A percentile compares a stretch with the other conserved stretches of the same genome.
These are phyloP conservation scores for Hyaloscypha bicolor DNA, from an alignment of 495 filamentous ascomycete genomes.

Conservation along the genomic window DNA sequence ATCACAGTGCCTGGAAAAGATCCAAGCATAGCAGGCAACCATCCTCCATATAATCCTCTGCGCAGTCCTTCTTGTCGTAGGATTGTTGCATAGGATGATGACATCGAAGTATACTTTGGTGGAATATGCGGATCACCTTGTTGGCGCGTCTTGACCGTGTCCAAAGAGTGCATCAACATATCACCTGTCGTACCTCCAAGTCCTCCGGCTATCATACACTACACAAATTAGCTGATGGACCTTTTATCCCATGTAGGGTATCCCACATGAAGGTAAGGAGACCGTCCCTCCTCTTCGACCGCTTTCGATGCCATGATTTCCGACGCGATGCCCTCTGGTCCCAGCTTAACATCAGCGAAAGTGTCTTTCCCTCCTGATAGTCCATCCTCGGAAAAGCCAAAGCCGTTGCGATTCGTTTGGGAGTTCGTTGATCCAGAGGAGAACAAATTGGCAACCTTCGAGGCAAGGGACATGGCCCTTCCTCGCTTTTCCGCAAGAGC, in stretches of 20 bases:
- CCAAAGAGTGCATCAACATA: conserved; percentile 98
- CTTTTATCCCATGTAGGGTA: conserved; percentile 12
- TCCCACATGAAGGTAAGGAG: conserved; percentile 68
- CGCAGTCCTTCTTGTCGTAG: conserved; percentile 87
- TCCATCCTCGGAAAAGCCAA: conserved; percentile 36
- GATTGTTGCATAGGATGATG: conserved; percentile 87
- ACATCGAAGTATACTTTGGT: conserved; percentile 87
- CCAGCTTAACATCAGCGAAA: conserved; percentile 25
- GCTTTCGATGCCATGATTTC: conserved; percentile 39
- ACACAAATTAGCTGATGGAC: conserved; percentile 26
- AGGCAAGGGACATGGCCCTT: conserved; percentile 51
- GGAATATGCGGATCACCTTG: conserved; percentile 93
- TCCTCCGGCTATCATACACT: conserved; percentile 96
- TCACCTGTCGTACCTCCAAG: conserved; percentile 90
- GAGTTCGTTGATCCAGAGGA: conserved; percentile 35
- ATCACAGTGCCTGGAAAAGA: conserved; percentile 93
- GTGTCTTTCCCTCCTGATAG: conserved; percentile 27
- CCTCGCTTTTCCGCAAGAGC: conserved; percentile 28
- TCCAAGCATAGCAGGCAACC: conserved; percentile 83
- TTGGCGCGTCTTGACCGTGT: conserved; percentile 98
- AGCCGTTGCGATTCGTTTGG: conserved; percentile 23
- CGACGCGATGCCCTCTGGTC: conserved; percentile 22
- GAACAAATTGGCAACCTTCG: conserved; percentile 46
- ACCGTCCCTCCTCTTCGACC: conserved; percentile 54
- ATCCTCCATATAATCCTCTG: conserved; percentile 90